These are phyloP conservation scores for Avena atlantica DNA, from an alignment of 176 grass and related monocot species.

Conservation along the genomic window DNA sequence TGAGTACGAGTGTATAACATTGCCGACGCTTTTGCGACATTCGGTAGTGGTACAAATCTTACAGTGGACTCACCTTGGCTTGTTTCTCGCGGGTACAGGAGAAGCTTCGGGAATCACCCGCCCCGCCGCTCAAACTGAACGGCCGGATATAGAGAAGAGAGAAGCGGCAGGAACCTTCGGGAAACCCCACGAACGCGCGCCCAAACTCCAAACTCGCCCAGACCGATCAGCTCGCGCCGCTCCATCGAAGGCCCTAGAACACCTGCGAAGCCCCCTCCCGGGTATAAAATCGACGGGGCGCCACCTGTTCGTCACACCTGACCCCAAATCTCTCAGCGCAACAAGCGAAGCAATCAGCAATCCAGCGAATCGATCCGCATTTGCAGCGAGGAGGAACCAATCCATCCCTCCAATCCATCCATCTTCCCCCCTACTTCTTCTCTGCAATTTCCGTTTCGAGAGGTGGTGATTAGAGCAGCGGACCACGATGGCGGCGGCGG, in stretches of 20 bases:
- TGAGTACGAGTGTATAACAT: no score
- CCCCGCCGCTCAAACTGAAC: not conserved
- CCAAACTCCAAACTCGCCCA: not conserved
- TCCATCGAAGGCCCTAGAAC: not conserved
- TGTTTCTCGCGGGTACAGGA: not conserved
- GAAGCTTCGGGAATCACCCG: not conserved
- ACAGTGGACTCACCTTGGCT: no score
- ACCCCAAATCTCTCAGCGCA: not conserved
- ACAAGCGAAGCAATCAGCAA: not conserved
- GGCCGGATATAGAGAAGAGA: no score
- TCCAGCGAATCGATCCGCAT: no score
- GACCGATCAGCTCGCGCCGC: not conserved
- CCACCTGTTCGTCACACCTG: not conserved
- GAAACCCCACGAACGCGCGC: not conserved
- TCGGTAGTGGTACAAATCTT: no score
- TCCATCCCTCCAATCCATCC: not conserved
- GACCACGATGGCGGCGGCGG: constrained; percentile 6
- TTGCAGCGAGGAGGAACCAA: no score
- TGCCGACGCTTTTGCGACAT: no score
- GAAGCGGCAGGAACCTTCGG: not conserved
- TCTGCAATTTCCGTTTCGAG: not conserved
- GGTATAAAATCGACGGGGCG: not conserved
- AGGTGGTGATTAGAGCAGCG: no score
- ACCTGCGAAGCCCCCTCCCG: not conserved
- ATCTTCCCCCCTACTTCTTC: not conserved